Evolutionary conservation across 2,329 filamentous ascomycete species (phyloP).

Genomic region (Cercospora nicotianae): DNA sequence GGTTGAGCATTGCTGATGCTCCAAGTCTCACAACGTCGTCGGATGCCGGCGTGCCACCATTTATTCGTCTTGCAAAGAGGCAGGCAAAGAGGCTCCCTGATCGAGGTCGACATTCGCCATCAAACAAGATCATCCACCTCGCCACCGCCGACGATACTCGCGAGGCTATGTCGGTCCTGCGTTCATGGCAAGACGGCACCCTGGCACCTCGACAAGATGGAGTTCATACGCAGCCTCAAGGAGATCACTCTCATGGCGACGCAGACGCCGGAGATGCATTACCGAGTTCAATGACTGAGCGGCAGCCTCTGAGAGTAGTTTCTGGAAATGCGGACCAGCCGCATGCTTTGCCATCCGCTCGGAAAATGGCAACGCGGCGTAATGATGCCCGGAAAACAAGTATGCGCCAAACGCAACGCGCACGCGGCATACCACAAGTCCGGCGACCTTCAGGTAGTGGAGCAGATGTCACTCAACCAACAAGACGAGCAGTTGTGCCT

Average conservation of each 20-base stretch:
- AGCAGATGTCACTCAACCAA: neutral
- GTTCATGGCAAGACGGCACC: constrained; percentile 53
- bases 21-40: constrained; percentile 38
- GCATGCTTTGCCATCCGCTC: neutral
- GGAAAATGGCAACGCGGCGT: neutral
- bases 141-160: constrained; percentile 55
- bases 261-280: neutral
- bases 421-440: neutral
- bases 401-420: neutral
- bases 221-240: neutral
- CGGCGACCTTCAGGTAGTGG: neutral
- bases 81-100: constrained; percentile 51
- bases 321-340: neutral
- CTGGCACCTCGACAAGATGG: constrained; percentile 17
- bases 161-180: constrained; percentile 53
- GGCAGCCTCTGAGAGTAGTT: neutral
- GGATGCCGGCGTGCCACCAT: constrained; percentile 45
- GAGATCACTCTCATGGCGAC: neutral
- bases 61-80: constrained; percentile 58
- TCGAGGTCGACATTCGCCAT: constrained; percentile 53
- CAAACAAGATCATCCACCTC: constrained; percentile 54
- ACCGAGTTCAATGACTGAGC: neutral
- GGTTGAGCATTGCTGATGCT: constrained; percentile 55
- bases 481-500: neutral
- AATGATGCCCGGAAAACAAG: neutral